Percentiles rank a stretch among this genome's conserved stretches.
These are phyloP conservation scores for Elymus sibiricus DNA, from an alignment of 176 grass and related monocot genomes.

Conservation along the genomic window DNA sequence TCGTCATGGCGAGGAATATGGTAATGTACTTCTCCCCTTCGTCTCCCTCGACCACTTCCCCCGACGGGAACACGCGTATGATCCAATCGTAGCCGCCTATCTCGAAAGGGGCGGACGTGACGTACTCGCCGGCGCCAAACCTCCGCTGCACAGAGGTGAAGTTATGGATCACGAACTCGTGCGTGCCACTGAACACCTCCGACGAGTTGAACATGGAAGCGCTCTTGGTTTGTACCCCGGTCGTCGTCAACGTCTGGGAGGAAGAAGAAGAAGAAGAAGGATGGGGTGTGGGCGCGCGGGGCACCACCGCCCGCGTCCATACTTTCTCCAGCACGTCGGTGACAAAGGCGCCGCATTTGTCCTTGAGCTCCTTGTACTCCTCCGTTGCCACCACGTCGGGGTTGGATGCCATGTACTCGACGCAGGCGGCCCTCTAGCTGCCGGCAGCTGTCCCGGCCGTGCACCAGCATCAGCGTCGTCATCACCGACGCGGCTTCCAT, in stretches of 20 bases:
- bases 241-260: too few species aligned
- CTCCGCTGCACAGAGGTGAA: background rate
- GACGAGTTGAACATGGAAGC: background rate
- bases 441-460: background rate
- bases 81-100: background rate
- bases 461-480: background rate
- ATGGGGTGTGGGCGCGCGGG: too few species aligned
- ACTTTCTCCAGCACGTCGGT: background rate
- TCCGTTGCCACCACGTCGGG: background rate
- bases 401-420: background rate
- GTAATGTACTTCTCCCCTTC: background rate
- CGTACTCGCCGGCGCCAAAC: too few species aligned
- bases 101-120: background rate
- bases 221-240: too few species aligned
- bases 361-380: conserved; percentile 2
- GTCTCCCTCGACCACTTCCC: background rate
- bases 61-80: background rate
- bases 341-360: background rate
- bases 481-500: background rate
- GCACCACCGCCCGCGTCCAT: background rate
- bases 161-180: background rate
- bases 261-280: too few species aligned
- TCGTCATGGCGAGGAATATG: background rate
- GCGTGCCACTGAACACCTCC: background rate
- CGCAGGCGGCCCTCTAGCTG: background rate